Evolutionary conservation across 2,329 filamentous ascomycete genomes (phyloP).

Genomic region (Plectosphaerella sp.): DNA sequence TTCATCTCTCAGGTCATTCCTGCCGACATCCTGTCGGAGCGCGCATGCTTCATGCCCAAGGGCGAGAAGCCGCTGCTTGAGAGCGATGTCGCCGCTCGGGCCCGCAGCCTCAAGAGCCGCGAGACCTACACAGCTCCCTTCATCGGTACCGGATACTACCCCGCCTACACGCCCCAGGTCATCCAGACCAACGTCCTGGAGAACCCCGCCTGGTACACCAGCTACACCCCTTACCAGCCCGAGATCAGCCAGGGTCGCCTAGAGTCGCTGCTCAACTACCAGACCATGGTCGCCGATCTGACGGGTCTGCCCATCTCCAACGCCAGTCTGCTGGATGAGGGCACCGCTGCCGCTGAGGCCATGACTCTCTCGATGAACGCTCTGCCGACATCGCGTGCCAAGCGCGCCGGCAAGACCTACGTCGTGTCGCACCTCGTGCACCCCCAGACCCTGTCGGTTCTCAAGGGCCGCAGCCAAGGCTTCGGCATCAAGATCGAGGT

Average conservation of each 20-base stretch:
- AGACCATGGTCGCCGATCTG: slow-evolving; percentile 86
- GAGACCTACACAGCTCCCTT: slow-evolving; percentile 38
- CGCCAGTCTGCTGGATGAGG: slow-evolving; percentile 85
- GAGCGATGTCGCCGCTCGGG: slow-evolving; percentile 48
- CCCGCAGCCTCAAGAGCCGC: slow-evolving; percentile 28
- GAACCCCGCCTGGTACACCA: slow-evolving; percentile 95
- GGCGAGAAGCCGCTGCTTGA: slow-evolving; percentile 49
- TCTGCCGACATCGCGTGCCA: slow-evolving; percentile 66
- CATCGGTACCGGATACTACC: slow-evolving; percentile 86
- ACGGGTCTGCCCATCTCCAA: slow-evolving; percentile 86
- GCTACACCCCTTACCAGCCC: slow-evolving; percentile 94
- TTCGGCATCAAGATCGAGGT: slow-evolving; percentile 79
- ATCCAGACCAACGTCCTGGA: slow-evolving; percentile 92
- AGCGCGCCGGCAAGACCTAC: slow-evolving; percentile 72
- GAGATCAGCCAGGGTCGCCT: slow-evolving; percentile 95
- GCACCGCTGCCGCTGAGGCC: slow-evolving; percentile 88
- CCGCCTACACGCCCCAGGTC: slow-evolving; percentile 79
- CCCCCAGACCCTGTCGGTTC: slow-evolving; percentile 79
- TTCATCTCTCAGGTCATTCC: slow-evolving; percentile 86
- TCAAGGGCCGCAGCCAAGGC: slow-evolving; percentile 82
- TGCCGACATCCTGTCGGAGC: slow-evolving; percentile 67
- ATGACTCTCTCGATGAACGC: slow-evolving; percentile 89
- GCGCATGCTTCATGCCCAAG: slow-evolving; percentile 53
- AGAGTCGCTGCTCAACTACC: slow-evolving; percentile 91
- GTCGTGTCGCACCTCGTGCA: slow-evolving; percentile 80